A percentile compares a stretch with the other conserved stretches of the same genome.
Evolutionary conservation across 805 yeast species (phyloP).

Genomic region (Schizosaccharomyces lindneri): DNA sequence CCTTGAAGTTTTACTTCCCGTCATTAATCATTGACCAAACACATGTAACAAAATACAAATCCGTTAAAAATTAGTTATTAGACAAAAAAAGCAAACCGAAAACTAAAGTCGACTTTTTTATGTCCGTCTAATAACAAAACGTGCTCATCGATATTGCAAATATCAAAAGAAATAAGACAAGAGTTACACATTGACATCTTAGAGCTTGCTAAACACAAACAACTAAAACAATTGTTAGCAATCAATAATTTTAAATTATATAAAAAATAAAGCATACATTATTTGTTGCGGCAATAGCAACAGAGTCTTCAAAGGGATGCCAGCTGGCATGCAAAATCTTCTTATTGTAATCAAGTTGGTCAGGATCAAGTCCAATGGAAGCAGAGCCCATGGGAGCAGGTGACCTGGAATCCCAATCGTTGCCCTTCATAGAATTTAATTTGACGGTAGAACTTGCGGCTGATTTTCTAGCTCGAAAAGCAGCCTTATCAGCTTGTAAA

Average conservation of each 20-base stretch:
- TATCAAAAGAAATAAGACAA: background rate
- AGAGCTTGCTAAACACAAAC: background rate
- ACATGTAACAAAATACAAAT: background rate
- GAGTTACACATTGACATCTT: background rate
- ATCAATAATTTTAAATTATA: background rate
- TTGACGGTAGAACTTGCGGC: conserved; percentile 11
- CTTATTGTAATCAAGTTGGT: conserved; percentile 77
- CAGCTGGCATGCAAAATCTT: conserved; percentile 86
- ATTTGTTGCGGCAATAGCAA: conserved; percentile 95
- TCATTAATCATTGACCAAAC: background rate
- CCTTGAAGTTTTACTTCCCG: background rate
- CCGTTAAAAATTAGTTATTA: too few species aligned
- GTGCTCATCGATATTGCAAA: too few species aligned
- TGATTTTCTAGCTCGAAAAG: conserved; percentile 60
- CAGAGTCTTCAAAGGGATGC: conserved; percentile 93
- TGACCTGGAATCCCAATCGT: conserved; percentile 7
- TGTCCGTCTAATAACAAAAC: too few species aligned
- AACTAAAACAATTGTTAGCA: background rate
- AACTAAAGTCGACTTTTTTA: too few species aligned
- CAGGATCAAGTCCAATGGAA: conserved; percentile 25
- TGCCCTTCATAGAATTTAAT: conserved; percentile 9
- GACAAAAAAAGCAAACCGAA: too few species aligned
- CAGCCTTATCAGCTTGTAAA: conserved; percentile 92
- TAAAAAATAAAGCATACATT: conserved; percentile 23
- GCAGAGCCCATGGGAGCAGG: conserved; percentile 18